Evolutionary conservation across 2,329 filamentous ascomycete species (phyloP).

Genomic region (Grosmannia clavigera): DNA sequence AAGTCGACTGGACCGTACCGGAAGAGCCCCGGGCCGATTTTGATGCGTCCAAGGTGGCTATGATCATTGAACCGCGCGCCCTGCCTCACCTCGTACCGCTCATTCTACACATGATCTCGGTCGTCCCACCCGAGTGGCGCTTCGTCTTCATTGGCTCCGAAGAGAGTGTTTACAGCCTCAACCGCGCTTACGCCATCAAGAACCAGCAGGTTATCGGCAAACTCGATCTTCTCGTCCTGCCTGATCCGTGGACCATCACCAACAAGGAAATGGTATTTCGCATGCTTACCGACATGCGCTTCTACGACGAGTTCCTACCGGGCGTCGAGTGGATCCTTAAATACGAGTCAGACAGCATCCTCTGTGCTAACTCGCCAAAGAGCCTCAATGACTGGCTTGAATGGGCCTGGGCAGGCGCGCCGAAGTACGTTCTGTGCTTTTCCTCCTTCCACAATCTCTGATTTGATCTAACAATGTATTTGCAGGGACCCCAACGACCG

Average conservation of each 20-base stretch:
- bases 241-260: constrained; percentile 32
- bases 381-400: constrained; percentile 40
- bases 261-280: constrained; percentile 35
- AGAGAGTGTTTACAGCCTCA: constrained; percentile 32
- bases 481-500: constrained; percentile 25
- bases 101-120: constrained; percentile 38
- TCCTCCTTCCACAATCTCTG: neutral
- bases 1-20: constrained; percentile 25
- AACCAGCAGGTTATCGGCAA: constrained; percentile 38
- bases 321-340: constrained; percentile 41
- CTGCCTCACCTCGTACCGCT: constrained; percentile 36
- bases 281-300: constrained; percentile 35
- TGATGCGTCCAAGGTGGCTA: constrained; percentile 37
- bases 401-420: constrained; percentile 42
- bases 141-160: constrained; percentile 40
- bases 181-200: constrained; percentile 31
- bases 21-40: constrained; percentile 23
- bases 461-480: neutral
- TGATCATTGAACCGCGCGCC: constrained; percentile 37
- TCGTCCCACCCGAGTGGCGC: constrained; percentile 41
- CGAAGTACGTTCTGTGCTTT: constrained; percentile 24
- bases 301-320: constrained; percentile 39
- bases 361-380: constrained; percentile 39
- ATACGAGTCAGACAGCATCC: constrained; percentile 42
- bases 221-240: constrained; percentile 36